Conservation (phyloP, 495 filamentous ascomycete genomes). For the Penicillium maclennaniae region DNA sequence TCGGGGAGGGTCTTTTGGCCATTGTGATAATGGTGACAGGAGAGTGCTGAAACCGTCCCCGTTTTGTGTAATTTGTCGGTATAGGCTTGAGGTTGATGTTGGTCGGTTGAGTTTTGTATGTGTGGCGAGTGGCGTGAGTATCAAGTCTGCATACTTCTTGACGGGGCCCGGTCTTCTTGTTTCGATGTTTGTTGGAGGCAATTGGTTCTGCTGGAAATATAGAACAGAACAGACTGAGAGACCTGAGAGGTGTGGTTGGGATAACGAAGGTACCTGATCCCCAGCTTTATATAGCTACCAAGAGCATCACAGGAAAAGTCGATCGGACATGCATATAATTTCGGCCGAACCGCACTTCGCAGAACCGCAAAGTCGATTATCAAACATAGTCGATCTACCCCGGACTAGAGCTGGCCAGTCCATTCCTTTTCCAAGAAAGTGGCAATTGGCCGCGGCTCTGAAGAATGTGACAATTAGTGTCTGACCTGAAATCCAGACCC, state of each 20-base stretch:
- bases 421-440: background rate
- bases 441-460: constrained; percentile 1
- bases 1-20: background rate
- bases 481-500: background rate
- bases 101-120: background rate
- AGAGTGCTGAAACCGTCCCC: no score
- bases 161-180: background rate
- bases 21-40: background rate
- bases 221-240: background rate
- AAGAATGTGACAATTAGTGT: constrained; percentile 1
- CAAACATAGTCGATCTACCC: constrained; percentile 1
- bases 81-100: background rate
- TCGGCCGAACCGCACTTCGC: constrained; percentile 6
- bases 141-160: background rate
- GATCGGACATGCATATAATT: background rate
- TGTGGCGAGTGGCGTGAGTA: background rate
- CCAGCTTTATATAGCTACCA: background rate
- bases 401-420: constrained; percentile 7
- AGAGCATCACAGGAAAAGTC: background rate
- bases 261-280: background rate
- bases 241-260: background rate
- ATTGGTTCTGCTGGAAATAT: background rate
- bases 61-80: background rate
- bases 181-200: background rate
- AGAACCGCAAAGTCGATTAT: background rate